Evolutionary conservation across 108 stramenopile species (phyloP), one percentile per base, ranked within the genome.

Genomic region (Nitzschia sp.): DNA sequence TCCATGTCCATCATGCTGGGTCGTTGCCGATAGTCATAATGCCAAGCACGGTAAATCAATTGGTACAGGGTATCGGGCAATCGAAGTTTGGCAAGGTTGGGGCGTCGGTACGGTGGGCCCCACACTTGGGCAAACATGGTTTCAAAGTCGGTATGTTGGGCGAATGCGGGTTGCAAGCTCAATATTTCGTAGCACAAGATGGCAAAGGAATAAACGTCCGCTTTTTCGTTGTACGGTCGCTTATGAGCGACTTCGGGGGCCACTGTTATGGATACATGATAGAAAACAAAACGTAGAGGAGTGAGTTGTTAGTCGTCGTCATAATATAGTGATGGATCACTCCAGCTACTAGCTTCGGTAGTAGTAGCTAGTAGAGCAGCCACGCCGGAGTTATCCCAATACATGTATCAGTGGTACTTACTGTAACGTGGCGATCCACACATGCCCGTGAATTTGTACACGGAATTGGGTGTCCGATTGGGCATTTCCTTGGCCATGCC

Each of bases 141-240:
- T 9, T 19, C 32, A 38, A 44, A 41, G 41, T 31, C 23, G 21
- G 8, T 8, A 44, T 41, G 38, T 22, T 34, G 31, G 1, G 41
- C 41, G 26, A 25, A 80, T 22, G 71, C 41, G 1, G 27, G 22
- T 46, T 66, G 54, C 45, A 73, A 57, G 27, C 47, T 53, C 47
- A 80, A 31, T 3, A 89, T 84, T 69, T 88, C 75, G 76, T 89
- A 93, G 22, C 87, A 38, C 41, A 95, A 58, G 8, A 95, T 57
- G 13, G 83, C 85, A 68, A 90, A 93, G 35, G 79, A 81, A 68
- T 91, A 95, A 0, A 89, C 80, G 62, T 95, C 94, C 2, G 76
- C 85, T 36, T 71, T 74, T 25, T 64, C 58, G 54, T 88, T 93
- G 84, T 95, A 95, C 3, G 2, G 1, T 22, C 32, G 25, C 30